Conservation (phyloP, 2,329 filamentous ascomycete species). For the Microcyclospora tardicrescens region DNA sequence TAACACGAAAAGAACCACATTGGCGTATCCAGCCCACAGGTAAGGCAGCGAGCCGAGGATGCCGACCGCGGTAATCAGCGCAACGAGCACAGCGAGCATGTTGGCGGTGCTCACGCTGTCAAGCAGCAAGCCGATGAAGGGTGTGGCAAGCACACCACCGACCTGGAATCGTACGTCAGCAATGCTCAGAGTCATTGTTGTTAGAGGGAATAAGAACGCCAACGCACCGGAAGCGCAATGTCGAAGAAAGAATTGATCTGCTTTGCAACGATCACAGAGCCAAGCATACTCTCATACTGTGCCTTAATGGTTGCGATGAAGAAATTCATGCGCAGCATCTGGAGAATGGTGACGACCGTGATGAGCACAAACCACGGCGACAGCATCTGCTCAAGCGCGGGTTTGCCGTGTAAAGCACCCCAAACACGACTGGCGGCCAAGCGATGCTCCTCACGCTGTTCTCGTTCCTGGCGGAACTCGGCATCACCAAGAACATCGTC, state of each 20-base stretch:
- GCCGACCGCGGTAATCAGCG: conserved; percentile 59
- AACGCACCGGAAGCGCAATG: conserved; percentile 50
- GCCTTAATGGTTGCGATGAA: conserved; percentile 75
- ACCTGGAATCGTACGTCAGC: conserved; percentile 22
- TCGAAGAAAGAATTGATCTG: conserved; percentile 77
- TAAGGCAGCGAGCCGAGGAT: conserved; percentile 63
- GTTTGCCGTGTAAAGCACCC: conserved; percentile 67
- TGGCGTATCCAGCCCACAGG: conserved; percentile 59
- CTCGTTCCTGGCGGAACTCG: conserved; percentile 55
- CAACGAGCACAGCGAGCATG: conserved; percentile 58
- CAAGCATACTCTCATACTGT: conserved; percentile 71
- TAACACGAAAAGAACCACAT: conserved; percentile 66
- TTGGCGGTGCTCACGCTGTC: conserved; percentile 62
- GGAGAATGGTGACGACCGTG: conserved; percentile 54
- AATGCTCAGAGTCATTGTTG: conserved; percentile 1
- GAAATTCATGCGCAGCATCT: conserved; percentile 58
- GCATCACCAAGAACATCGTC: conserved; percentile 54
- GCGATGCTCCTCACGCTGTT: conserved; percentile 10
- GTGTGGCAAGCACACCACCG: conserved; percentile 70
- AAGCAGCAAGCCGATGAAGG: conserved; percentile 69
- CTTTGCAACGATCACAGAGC: conserved; percentile 46
- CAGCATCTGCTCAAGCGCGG: conserved; percentile 57
- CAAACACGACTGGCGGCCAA: conserved; percentile 48
- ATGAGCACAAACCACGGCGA: conserved; percentile 78
- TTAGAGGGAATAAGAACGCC: not conserved